Evolutionary conservation across 2,329 filamentous ascomycete species (phyloP), one percentile per base, ranked within the genome.

Genomic region (Gaeumannomyces sp.): DNA sequence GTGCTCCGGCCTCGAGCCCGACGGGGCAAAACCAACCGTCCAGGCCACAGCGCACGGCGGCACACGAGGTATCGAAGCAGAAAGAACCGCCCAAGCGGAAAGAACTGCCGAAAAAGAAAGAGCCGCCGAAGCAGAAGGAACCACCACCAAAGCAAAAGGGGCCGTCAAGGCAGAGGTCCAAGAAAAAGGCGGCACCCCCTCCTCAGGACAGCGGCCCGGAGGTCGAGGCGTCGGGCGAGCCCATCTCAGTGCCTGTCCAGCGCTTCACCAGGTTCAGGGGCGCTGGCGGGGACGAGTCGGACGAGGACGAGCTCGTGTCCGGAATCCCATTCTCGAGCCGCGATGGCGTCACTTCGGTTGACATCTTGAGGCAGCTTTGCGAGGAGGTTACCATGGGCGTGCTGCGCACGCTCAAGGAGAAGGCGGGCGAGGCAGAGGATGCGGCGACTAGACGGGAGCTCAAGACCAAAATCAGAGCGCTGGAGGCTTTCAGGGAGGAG

Each of bases 311-410:
- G 0, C 75, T 85, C 4, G 79, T 79, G 59, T 71, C 76, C 2
- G 81, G 84, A 5, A 83, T 87, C 2, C 83, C 85, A 0, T 85
- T 83, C 66, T 76, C 79, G 0, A 83, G 81, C 68, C 79, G 81
- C 22, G 74, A 77, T 28, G 84, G 84, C 60, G 85, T 88, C 68
- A 89, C 85, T 61, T 79, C 83, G 0, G 77, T 89, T 2, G 87
- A 89, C 68, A 86, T 89, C 1, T 77, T 89, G 53, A 78, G 82
- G 7, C 82, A 87, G 67, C 79, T 88, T 19, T 89, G 84, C 70
- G 81, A 86, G 45, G 86, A 89, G 70, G 79, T 88, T 38, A 77
- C 88, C 27, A 79, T 78, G n/a, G 75, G 78, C 2, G 81, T 78
- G 19, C 71, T 88, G 38, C 75, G 76, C 1, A 80, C 80, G 61